Percentiles rank a stretch among this genome's conserved stretches.
Evolutionary conservation across 768 basidiomycete species (phyloP).

Genomic region (Mrakia hoshinonis): DNA sequence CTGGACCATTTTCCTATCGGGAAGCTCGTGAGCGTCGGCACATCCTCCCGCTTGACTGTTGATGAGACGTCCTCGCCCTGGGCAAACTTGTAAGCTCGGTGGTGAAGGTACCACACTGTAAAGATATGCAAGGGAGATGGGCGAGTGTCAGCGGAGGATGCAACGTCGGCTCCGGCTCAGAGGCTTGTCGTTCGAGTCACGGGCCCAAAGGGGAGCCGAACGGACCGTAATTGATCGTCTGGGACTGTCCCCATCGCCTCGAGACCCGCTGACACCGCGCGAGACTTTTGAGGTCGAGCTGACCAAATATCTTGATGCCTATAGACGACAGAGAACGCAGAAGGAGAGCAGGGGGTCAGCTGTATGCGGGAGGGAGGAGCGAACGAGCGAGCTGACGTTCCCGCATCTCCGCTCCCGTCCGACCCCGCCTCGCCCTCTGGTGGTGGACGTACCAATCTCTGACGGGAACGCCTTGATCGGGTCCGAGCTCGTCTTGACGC

Average conservation of each 20-base stretch:
- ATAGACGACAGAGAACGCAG: not conserved
- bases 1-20: conserved; percentile 18
- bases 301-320: conserved; percentile 50
- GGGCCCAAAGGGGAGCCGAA: not conserved
- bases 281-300: conserved; percentile 56
- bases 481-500: conserved; percentile 14
- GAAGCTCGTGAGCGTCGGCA: not conserved
- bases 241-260: conserved; percentile 78
- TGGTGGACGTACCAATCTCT: conserved; percentile 19
- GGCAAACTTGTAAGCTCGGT: conserved; percentile 44
- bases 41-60: not conserved
- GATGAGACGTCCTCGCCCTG: conserved; percentile 9
- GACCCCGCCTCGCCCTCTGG: not conserved
- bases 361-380: too few relatives aligned
- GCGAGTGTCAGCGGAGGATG: too few relatives aligned
- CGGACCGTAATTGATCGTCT: conserved; percentile 80
- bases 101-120: conserved; percentile 88
- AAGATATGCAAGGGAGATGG: not conserved
- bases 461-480: conserved; percentile 21
- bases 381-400: not conserved
- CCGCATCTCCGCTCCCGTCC: too few relatives aligned
- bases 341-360: not conserved
- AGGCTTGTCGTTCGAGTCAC: too few relatives aligned
- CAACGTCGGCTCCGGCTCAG: too few relatives aligned
- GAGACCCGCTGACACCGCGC: conserved; percentile 71